Evolutionary conservation across 2,329 filamentous ascomycete species (phyloP).

Genomic region (Didymella pinodella): DNA sequence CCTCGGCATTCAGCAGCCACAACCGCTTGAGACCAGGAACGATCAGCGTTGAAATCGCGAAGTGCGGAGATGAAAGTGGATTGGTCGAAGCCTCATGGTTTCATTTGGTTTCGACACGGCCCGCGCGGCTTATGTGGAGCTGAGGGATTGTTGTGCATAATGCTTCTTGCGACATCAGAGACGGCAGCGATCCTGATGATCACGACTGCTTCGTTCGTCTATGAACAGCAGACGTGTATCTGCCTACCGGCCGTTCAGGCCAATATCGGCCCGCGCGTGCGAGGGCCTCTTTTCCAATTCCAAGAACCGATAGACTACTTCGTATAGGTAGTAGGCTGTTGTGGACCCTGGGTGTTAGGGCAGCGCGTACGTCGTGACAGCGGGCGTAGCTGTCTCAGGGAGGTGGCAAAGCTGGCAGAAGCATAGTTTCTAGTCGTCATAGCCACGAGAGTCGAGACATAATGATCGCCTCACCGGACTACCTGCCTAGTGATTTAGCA

Average conservation of each 20-base stretch:
- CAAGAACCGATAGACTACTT: no score
- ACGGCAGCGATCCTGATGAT: constrained; percentile 3
- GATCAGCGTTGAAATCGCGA: constrained; percentile 6
- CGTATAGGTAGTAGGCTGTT: background rate
- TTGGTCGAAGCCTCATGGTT: constrained; percentile 14
- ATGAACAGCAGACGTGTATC: background rate
- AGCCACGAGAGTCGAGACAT: constrained; percentile 10
- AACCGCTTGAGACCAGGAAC: constrained; percentile 27
- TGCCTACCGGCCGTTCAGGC: background rate
- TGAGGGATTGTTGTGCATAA: constrained; percentile 1
- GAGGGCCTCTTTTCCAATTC: background rate
- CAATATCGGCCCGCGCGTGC: background rate
- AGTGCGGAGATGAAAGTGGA: constrained; percentile 12
- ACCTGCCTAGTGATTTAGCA: constrained; percentile 1
- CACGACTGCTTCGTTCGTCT: background rate
- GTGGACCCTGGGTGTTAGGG: constrained; percentile 5
- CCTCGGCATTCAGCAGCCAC: constrained; percentile 32
- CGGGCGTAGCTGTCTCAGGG: constrained; percentile 27
- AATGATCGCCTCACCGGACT: constrained; percentile 4
- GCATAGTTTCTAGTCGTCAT: background rate
- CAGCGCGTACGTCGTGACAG: constrained; percentile 7
- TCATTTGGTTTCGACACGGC: constrained; percentile 16
- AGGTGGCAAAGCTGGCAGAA: constrained; percentile 28
- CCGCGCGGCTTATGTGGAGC: constrained; percentile 12
- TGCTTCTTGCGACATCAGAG: background rate